Evolutionary conservation across 306 rosid genomes (phyloP), one percentile per base, ranked within the genome.

Genomic region (Casuarina cunninghamiana): DNA sequence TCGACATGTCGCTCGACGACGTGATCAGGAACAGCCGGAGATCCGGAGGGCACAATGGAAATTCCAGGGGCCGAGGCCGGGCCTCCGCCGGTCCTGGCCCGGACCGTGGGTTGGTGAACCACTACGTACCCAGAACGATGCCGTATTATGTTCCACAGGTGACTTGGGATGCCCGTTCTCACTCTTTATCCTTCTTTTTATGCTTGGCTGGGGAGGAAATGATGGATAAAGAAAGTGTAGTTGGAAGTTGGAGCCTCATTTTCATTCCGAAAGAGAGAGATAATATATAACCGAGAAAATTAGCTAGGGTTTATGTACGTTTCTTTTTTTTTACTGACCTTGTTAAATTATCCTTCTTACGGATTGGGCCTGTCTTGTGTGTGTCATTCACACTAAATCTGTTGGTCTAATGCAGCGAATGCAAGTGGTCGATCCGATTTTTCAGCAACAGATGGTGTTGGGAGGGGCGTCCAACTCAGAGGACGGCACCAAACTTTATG

Each of bases 1-100:
- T 85, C 41, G 82, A 85, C 80, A 74, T 79, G 84, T 55, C 86
- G 12, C 86, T 85, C 21, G 86, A 76, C 72, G 84, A 80, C 10
- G 50, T 85, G 65, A 81, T 78, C 74, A 43, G 1, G 66, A 21
- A 55, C 11, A 65, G 48, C 61, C 82, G 48, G 66, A 65, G 43
- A 39, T 6, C 69, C 51, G 69, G 72, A 19, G 73, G 69, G 53
- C 5, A 69, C 7, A 73, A n/a, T 38, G 49, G 67, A 43, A 50
- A 54, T 65, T 63, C 42, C 78, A n/a, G 75, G 53, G 58, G 37
- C 68, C 39, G 66, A 16, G 84, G 73, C 81, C 72, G 78, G 11
- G 66, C 62, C 54, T 60, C 41, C 54, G 51, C 71, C 12, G 78
- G 73, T 39, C 32, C 70, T 3, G 82, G 83, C 12, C 87, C 85